These are phyloP conservation scores for Blastobotrys robertii DNA, from an alignment of 805 yeast species.

Conservation along the genomic window DNA sequence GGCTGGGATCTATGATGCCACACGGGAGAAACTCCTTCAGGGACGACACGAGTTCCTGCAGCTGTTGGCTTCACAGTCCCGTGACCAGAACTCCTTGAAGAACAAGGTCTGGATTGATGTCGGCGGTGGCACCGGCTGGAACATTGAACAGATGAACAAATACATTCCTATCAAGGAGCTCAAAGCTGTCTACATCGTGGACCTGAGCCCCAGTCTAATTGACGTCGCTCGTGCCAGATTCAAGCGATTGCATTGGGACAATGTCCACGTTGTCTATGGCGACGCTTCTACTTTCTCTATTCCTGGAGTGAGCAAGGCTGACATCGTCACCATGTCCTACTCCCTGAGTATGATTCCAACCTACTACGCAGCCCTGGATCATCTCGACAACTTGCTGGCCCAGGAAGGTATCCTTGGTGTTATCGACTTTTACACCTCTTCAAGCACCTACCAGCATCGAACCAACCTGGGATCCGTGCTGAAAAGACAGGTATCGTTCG, in stretches of 20 bases:
- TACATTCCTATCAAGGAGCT: slow-evolving; percentile 42
- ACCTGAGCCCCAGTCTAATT: slow-evolving; percentile 68
- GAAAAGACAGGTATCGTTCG: slow-evolving; percentile 67
- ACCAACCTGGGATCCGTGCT: slow-evolving; percentile 68
- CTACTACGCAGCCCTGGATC: slow-evolving; percentile 69
- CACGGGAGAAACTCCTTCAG: slow-evolving; percentile 54
- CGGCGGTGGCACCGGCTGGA: slow-evolving; percentile 84
- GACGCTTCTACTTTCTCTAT: slow-evolving; percentile 67
- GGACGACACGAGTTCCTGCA: slow-evolving; percentile 59
- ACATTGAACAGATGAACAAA: slow-evolving; percentile 65
- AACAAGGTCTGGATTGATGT: slow-evolving; percentile 31
- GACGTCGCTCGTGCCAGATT: slow-evolving; percentile 58
- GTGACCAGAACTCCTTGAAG: slow-evolving; percentile 19
- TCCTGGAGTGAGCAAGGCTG: slow-evolving; percentile 39
- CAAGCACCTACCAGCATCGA: slow-evolving; percentile 41
- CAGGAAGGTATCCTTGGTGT: slow-evolving; percentile 54
- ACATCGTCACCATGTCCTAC: slow-evolving; percentile 68
- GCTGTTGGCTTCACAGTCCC: slow-evolving; percentile 49
- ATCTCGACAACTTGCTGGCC: slow-evolving; percentile 44
- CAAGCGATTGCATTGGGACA: slow-evolving; percentile 37
- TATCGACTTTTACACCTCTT: slow-evolving; percentile 67
- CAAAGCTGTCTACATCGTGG: slow-evolving; percentile 61
- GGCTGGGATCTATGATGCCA: slow-evolving; percentile 66
- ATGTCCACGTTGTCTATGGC: slow-evolving; percentile 59
- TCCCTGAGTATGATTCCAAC: slow-evolving; percentile 81